Percentiles rank a stretch among this genome's conserved stretches.
Conservation (phyloP, 805 yeast genomes). For the Cyberlindnera sargentensis region DNA sequence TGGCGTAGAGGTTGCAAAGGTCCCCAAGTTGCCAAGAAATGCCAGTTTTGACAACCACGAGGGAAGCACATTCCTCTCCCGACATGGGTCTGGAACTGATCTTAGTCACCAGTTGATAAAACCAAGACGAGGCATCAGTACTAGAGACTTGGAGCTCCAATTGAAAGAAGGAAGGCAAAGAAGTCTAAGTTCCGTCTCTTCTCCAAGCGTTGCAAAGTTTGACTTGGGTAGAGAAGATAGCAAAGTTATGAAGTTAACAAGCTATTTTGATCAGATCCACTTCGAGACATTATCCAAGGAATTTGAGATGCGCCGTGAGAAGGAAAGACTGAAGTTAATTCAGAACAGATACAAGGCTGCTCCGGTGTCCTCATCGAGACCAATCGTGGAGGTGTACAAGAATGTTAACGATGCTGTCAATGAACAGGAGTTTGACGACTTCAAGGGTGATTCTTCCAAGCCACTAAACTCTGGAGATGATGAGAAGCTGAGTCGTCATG, state of each 20-base stretch:
- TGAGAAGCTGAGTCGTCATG: conserved; percentile 9
- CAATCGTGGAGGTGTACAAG: conserved; percentile 86
- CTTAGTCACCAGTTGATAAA: not conserved
- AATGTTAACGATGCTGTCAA: conserved; percentile 85
- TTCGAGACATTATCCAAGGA: conserved; percentile 77
- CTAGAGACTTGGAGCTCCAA: conserved; percentile 22
- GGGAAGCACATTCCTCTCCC: not conserved
- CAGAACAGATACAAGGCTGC: conserved; percentile 56
- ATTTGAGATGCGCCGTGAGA: conserved; percentile 80
- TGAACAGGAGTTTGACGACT: conserved; percentile 33
- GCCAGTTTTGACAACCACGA: conserved; percentile 1
- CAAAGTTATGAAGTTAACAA: conserved; percentile 60
- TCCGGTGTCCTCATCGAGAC: conserved; percentile 69
- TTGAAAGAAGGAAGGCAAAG: conserved; percentile 23
- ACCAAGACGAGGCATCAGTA: conserved; percentile 20
- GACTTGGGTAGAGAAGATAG: conserved; percentile 23
- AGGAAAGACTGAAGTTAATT: conserved; percentile 59
- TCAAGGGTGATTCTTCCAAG: not conserved
- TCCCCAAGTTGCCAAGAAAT: conserved; percentile 7
- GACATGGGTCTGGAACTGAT: conserved; percentile 1
- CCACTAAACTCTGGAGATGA: conserved; percentile 12
- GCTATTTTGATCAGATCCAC: conserved; percentile 65
- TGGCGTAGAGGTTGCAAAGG: conserved; percentile 2
- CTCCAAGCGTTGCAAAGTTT: conserved; percentile 1
- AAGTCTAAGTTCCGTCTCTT: conserved; percentile 9